Conservation (phyloP, 2,329 filamentous ascomycete genomes). For the Zalaria sp. region DNA sequence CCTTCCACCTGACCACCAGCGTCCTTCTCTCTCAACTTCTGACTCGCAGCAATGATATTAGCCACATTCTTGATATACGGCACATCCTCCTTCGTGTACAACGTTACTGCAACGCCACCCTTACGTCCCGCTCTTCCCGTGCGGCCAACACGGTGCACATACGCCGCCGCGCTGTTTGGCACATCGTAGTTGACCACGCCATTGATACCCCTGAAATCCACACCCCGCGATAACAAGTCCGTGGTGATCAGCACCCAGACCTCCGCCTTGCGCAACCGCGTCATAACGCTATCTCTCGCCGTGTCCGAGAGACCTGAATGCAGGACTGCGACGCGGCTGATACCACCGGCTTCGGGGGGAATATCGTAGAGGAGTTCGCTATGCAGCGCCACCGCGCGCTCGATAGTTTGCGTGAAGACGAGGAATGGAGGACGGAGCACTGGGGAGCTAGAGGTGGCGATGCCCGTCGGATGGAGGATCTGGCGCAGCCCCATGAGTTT, state of each 20-base stretch:
- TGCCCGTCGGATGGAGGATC: slow-evolving; percentile 61
- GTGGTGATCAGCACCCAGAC: slow-evolving; percentile 97
- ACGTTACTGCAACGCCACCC: slow-evolving; percentile 80
- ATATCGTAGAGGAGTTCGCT: slow-evolving; percentile 92
- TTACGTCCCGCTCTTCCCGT: slow-evolving; percentile 79
- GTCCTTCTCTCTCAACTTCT: slow-evolving; percentile 45
- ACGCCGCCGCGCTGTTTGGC: slow-evolving; percentile 75
- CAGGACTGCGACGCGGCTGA: slow-evolving; percentile 72
- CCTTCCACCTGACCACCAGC: slow-evolving; percentile 14
- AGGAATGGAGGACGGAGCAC: slow-evolving; percentile 74
- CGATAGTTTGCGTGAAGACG: slow-evolving; percentile 92
- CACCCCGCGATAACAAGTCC: slow-evolving; percentile 77
- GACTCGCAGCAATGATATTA: slow-evolving; percentile 76
- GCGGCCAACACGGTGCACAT: slow-evolving; percentile 85
- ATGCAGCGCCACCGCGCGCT: slow-evolving; percentile 73
- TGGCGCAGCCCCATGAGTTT: slow-evolving; percentile 87
- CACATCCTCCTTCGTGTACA: slow-evolving; percentile 92
- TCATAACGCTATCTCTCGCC: slow-evolving; percentile 68
- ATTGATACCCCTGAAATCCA: slow-evolving; percentile 91
- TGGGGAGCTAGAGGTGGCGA: slow-evolving; percentile 37
- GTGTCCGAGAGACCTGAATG: slow-evolving; percentile 73
- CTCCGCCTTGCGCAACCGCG: slow-evolving; percentile 77
- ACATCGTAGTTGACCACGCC: slow-evolving; percentile 97
- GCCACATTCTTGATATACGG: slow-evolving; percentile 81
- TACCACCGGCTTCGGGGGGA: slow-evolving; percentile 71